These are phyloP conservation scores for Umbelopsis sp. DNA, from an alignment of 192 early-diverging fungal genomes.

Conservation along the genomic window DNA sequence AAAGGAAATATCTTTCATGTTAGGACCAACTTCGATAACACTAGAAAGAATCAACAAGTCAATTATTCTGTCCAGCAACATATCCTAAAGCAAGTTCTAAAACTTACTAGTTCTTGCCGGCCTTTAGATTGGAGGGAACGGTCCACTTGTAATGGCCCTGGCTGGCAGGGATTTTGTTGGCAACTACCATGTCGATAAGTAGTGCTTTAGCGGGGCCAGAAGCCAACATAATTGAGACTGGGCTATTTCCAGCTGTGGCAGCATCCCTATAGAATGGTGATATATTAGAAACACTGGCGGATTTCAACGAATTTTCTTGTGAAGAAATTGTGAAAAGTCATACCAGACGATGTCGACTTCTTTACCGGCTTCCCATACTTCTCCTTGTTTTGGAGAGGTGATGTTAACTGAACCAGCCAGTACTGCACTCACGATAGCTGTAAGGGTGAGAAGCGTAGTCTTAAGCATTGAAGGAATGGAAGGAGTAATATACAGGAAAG, in stretches of 20 bases:
- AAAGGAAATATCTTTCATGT: constrained; percentile 18
- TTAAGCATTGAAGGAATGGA: constrained; percentile 23
- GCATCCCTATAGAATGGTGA: background rate
- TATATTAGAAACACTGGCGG: too few relatives aligned
- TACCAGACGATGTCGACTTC: constrained; percentile 24
- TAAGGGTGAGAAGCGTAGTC: constrained; percentile 1
- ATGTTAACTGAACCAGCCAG: constrained; percentile 22
- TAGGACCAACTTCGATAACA: constrained; percentile 26
- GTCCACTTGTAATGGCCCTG: constrained; percentile 26
- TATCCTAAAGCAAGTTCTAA: background rate
- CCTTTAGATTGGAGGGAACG: constrained; percentile 18
- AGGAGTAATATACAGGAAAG: constrained; percentile 10
- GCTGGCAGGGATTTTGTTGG: constrained; percentile 22
- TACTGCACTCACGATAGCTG: constrained; percentile 9
- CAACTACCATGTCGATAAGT: constrained; percentile 23
- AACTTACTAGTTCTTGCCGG: constrained; percentile 25
- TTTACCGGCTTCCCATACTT: constrained; percentile 17
- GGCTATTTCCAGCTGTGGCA: background rate
- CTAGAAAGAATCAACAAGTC: background rate
- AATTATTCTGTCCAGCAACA: background rate
- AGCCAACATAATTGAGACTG: constrained; percentile 23
- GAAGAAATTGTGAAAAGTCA: too few relatives aligned
- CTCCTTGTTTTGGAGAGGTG: constrained; percentile 5
- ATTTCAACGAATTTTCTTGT: too few relatives aligned
- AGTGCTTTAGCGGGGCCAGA: constrained; percentile 25